Evolutionary conservation across 2,329 filamentous ascomycete genomes (phyloP), one percentile per base, ranked within the genome.

Genomic region (Beauveria australis): DNA sequence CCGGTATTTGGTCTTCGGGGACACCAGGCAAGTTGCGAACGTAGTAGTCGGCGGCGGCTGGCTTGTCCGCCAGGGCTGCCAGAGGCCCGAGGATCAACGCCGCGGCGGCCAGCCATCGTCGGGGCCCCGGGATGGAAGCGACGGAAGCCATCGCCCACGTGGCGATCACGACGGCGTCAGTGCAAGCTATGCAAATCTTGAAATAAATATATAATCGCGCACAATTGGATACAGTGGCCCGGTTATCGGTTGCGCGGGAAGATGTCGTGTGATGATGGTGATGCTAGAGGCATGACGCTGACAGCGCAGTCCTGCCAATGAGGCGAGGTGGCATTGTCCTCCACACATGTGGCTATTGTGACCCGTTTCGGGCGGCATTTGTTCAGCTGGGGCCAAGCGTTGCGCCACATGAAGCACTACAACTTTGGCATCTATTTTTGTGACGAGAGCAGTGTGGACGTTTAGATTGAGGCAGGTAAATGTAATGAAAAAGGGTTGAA

Each of bases 21-120:
- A 89, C 86, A 37, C 95, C 94, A 6, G 94, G 94, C 22, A 99
- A 80, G 9, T 87, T 84, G 68, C 85, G 86, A 59, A 99, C 89
- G 76, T 88, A 97, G 75, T 97, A 99, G 73, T 99, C 92, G 37
- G 88, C 90, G 22, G 76, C 73, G 22, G 76, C 73, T 41, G 69
- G 68, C 53, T 68, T 66, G 30, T 67, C 65, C 24, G 65, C 70
- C 24, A 67, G 57, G 55, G 69, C 69, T 62, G 76, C 64, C 18
- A 71, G 67, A 24, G 76, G 72, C 68, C 77, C 78, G 43, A 84
- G 66, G 46, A 77, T 75, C 48, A 80, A 71, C 52, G 70, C 63
- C 57, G 73, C 65, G 44, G 72, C 57, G 48, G 69, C 66, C 48
- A 66, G 68, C 71, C 72, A 73, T 68, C 63, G 69, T 64, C 68